Base-by-base conservation (phyloP, 768 basidiomycete species). In the Leccinum subtestaceum region DNA sequence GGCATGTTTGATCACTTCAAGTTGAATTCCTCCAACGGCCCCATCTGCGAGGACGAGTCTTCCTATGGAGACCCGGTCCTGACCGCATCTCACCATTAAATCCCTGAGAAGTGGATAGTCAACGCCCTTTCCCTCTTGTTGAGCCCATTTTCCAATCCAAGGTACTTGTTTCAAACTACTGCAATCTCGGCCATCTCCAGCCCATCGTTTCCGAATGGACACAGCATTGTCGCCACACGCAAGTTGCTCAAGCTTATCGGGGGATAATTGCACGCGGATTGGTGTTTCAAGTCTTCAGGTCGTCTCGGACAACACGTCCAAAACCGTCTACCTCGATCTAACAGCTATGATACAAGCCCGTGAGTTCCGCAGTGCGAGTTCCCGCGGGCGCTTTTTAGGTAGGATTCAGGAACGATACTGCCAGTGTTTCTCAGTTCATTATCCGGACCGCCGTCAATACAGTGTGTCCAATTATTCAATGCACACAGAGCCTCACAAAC, bases 171-270 rank as follows among this genome's bases (percentile, higher is more conserved):
- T 21, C 54, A 12, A 55, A 23, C 31, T 55, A 29, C 45, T 21
- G 19, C 31, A 53, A 47, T 19, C 23, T 23, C 48, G 55, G 55
- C 55, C 55, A 52, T 56, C 55, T 56, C 55, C 54, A 48, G 21
- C 9, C 5, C 47, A 27, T n/a, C 31, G n/a, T 15, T n/a, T 10
- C 21, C 12, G 31, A 21, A 57, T 29, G 52, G 43, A 34, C 11
- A 15, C 40, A 32, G 38, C 15, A 34, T 34, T 19, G 6, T 10
- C 56, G 49, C 49, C 36, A 27, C 50, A 40, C 38, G 36, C 34
- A 23, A 34, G 7, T 25, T 25, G 27, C 27, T 10, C 53, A 55
- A 48, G 54, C 43, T 32, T 31, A 46, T 55, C 53, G 43, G 53
- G 38, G 40, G 23, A 43, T 29, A 43, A 12, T 25, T 23, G 13